A percentile compares a stretch with the other conserved stretches of the same genome.
Conservation (phyloP, 1,139 yeast species). For the Cylindricascospora bacillispora region DNA sequence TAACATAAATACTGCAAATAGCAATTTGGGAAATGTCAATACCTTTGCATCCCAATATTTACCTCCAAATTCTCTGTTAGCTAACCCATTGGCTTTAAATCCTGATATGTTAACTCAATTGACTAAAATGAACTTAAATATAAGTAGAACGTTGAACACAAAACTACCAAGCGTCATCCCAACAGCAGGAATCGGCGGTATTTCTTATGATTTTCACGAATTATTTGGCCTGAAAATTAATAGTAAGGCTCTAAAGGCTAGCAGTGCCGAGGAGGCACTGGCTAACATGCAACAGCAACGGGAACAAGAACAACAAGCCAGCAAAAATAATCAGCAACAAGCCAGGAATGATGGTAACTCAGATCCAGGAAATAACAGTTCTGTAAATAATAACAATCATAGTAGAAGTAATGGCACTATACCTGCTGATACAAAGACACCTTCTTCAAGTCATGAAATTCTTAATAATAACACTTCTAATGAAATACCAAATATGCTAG, state of each 20-base stretch:
- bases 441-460: background rate
- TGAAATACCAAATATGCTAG: background rate
- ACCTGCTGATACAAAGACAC: background rate
- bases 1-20: no score
- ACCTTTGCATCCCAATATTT: slow-evolving; percentile 1
- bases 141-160: slow-evolving; percentile 14
- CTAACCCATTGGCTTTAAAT: slow-evolving; percentile 10
- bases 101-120: slow-evolving; percentile 16
- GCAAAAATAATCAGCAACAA: slow-evolving; percentile 1
- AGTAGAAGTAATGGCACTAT: background rate
- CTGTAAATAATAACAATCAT: background rate
- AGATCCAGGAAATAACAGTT: no score
- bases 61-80: slow-evolving; percentile 2
- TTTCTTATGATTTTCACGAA: slow-evolving; percentile 26
- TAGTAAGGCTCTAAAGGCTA: slow-evolving; percentile 14
- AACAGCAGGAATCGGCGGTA: slow-evolving; percentile 27
- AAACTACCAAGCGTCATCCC: slow-evolving; percentile 9
- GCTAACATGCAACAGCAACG: slow-evolving; percentile 22
- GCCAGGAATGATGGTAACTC: background rate
- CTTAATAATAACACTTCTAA: background rate
- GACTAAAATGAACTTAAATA: slow-evolving; percentile 14
- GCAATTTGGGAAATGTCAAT: no score
- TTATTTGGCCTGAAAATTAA: slow-evolving; percentile 19
- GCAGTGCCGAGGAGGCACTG: slow-evolving; percentile 18
- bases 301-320: slow-evolving; percentile 9